Percentiles rank a stretch among this genome's conserved stretches.
Conservation (phyloP, 441 rosid species). For the Melastoma candidum region DNA sequence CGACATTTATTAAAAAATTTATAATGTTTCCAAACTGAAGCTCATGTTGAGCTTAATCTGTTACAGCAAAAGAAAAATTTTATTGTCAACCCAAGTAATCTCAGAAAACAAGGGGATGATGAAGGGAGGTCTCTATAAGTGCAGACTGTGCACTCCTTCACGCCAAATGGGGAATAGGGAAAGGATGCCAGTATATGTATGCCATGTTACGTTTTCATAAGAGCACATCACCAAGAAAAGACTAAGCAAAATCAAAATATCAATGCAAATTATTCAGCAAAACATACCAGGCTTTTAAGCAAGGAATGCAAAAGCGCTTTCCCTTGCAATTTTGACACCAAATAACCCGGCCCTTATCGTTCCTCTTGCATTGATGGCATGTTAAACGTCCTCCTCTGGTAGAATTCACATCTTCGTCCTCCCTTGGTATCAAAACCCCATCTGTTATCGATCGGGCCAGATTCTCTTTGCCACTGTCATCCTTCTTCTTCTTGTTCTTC, state of each 20-base stretch:
- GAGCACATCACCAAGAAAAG: not conserved
- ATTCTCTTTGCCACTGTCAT: not conserved
- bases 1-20: not conserved
- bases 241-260: not conserved
- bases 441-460: not conserved
- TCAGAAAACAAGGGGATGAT: too few relatives aligned
- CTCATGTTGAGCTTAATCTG: too few relatives aligned
- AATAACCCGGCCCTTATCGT: constrained; percentile 52
- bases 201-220: too few relatives aligned
- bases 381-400: constrained; percentile 23
- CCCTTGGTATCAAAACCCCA: not conserved
- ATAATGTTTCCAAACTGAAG: not conserved
- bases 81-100: too few relatives aligned
- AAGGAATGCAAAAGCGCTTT: constrained; percentile 52
- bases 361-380: constrained; percentile 82
- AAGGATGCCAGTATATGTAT: too few relatives aligned
- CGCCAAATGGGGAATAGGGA: too few relatives aligned
- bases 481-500: not conserved
- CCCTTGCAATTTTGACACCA: constrained; percentile 39
- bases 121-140: too few relatives aligned
- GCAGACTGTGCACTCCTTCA: too few relatives aligned
- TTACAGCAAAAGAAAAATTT: too few relatives aligned
- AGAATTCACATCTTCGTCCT: not conserved
- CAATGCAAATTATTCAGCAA: constrained; percentile 4
- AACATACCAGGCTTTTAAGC: constrained; percentile 46